phyloP scores from a whole-genome alignment of 495 filamentous ascomycete species.

The Penicillium coprophilum region DNA sequence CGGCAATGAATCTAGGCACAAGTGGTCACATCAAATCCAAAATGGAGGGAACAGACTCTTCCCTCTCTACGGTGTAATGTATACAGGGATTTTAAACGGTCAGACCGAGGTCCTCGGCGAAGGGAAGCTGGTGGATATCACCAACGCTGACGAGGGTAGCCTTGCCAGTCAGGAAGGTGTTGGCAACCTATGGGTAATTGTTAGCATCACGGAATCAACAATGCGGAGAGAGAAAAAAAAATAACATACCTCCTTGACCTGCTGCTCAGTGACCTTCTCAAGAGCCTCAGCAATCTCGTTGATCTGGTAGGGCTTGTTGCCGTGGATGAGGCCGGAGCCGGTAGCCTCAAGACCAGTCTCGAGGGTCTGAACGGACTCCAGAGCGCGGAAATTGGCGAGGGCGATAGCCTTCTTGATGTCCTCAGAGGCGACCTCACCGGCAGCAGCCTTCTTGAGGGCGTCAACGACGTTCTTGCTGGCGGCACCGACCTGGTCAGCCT shows the following conservation, averaged over 20 bases:
- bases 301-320: conserved; percentile 82
- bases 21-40: conserved; percentile 37
- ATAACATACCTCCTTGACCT: conserved; percentile 79
- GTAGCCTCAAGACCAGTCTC: conserved; percentile 66
- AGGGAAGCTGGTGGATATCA: conserved; percentile 85
- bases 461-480: conserved; percentile 66
- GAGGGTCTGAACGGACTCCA: conserved; percentile 77
- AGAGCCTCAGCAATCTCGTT: conserved; percentile 76
- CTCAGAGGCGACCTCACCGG: conserved; percentile 73
- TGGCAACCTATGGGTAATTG: conserved; percentile 63
- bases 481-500: conserved; percentile 64
- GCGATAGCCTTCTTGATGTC: conserved; percentile 88
- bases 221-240: conserved; percentile 8
- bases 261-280: conserved; percentile 74
- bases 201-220: conserved; percentile 19
- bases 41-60: conserved; percentile 35
- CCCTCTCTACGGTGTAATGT: conserved; percentile 47
- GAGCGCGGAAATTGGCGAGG: conserved; percentile 87
- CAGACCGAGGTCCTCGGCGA: conserved; percentile 89
- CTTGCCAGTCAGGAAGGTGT: conserved; percentile 81
- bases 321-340: conserved; percentile 74
- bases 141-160: conserved; percentile 76
- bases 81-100: conserved; percentile 69
- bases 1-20: conserved; percentile 45
- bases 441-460: conserved; percentile 73